A percentile compares a stretch with the other conserved stretches of the same genome.
phyloP scores from a whole-genome alignment of 371 early-diverging fungal species.

The Conidiobolus incongruus region DNA sequence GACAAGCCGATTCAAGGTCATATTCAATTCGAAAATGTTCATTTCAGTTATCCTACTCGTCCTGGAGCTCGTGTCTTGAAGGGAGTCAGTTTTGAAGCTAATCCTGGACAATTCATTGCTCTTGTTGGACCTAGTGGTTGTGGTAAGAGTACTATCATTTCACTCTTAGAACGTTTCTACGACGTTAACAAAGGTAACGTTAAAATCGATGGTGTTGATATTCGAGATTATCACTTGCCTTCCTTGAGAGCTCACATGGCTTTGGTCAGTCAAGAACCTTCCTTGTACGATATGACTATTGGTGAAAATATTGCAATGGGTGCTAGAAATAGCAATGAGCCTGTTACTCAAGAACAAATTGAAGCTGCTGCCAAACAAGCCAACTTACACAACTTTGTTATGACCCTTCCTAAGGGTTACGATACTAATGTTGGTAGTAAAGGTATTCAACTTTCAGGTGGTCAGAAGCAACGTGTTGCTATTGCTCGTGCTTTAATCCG shows the following conservation, averaged over 20 bases:
- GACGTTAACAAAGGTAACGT: constrained; percentile 34
- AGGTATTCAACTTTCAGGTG: constrained; percentile 45
- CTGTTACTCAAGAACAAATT: constrained; percentile 27
- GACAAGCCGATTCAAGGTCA: constrained; percentile 21
- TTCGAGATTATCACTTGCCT: constrained; percentile 29
- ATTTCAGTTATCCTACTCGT: constrained; percentile 71
- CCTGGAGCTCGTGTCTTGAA: constrained; percentile 50
- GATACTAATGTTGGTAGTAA: constrained; percentile 59
- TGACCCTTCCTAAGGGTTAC: constrained; percentile 38
- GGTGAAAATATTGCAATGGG: constrained; percentile 62
- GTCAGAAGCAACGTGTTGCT: constrained; percentile 46
- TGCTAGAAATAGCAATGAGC: constrained; percentile 4
- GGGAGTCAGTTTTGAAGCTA: constrained; percentile 31
- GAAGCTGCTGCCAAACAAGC: constrained; percentile 31
- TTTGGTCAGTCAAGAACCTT: constrained; percentile 75
- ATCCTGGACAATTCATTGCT: constrained; percentile 27
- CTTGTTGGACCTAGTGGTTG: constrained; percentile 15
- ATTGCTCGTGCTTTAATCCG: constrained; percentile 50
- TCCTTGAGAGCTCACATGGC: constrained; percentile 48
- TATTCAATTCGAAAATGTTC: constrained; percentile 25
- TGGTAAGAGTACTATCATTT: constrained; percentile 48
- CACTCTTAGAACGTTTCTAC: constrained; percentile 46
- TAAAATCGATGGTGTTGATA: constrained; percentile 34
- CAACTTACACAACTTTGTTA: constrained; percentile 60
- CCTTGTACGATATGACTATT: constrained; percentile 62